Base-by-base conservation (phyloP, 78 protist genomes). In the Dictyostelium citrinum region DNA sequence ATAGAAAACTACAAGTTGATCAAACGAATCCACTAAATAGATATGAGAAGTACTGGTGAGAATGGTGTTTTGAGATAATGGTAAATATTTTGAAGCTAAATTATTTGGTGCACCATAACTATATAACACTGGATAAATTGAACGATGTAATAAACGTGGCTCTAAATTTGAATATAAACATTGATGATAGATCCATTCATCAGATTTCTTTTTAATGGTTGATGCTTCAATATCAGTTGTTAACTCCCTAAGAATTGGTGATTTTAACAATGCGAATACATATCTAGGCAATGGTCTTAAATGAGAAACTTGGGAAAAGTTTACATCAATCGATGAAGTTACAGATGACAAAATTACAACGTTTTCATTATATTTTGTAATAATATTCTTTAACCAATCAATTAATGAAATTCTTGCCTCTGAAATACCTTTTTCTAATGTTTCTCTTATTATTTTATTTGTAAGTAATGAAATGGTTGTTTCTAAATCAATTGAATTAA, bases 31-130 rank as follows among this genome's bases (percentile, higher is more conserved):
- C 27, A 86, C 8, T 35, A 86, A 72, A 43, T 86, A 86, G 84
- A 86, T 75, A 20, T 86, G 75, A 10, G 84, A 77, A 1, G 82
- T 46, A 8, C 27, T 41, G 5, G 80, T 58, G 1, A n/a, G 46
- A 6, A 86, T 77, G 11, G 81, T 86, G 24, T 74, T 70, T 29
- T 1, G 11, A 8, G 92, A 86, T 17, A 86, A 82, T 61, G 92
- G 33, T 10, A 86, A 35, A 43, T 86, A 86, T 45, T 86, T 86
- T 17, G 76, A 86, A 3, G 83, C 58, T 1, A 86, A 33, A 27
- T 70, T 86, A 35, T 86, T 77, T 58, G 84, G 92, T 41, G 92
- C 76, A 4, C 82, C 81, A 43, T 86, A 86, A 20, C 83, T 76
- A 45, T 61, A 31, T 31, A 86, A 49, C 0, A 77, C 68, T 10